Percentiles rank a stretch among this genome's conserved stretches.
Evolutionary conservation across 2,329 filamentous ascomycete genomes (phyloP).

Genomic region (Diaporthe capsici): DNA sequence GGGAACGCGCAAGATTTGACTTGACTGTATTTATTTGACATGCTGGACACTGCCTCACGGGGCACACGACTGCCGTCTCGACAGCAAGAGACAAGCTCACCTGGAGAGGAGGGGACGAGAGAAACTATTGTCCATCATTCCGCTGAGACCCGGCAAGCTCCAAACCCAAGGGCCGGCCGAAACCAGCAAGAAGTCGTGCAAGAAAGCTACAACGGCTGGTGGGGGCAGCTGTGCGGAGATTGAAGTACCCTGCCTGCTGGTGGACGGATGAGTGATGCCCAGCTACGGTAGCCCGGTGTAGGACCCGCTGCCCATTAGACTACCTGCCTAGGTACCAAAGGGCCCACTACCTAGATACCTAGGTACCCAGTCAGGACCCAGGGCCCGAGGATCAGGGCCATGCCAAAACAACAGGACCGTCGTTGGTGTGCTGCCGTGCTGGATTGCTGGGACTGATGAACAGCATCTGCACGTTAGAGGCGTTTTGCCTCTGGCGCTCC

Average conservation of each 20-base stretch:
- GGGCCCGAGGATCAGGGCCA: constrained; percentile 9
- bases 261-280: background rate
- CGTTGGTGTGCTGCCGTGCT: background rate
- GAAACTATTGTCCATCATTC: background rate
- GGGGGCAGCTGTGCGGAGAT: constrained; percentile 22
- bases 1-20: background rate
- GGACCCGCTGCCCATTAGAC: constrained; percentile 13
- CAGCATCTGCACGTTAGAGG: background rate
- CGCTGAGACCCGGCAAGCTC: constrained; percentile 17
- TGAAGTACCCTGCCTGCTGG: constrained; percentile 7
- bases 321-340: background rate
- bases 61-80: background rate
- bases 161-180: background rate
- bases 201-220: constrained; percentile 5
- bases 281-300: background rate
- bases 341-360: background rate
- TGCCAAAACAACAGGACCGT: constrained; percentile 10
- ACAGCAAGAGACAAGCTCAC: background rate
- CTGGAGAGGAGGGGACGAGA: background rate
- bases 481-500: constrained; percentile 24
- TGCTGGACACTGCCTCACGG: constrained; percentile 11
- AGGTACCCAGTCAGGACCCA: background rate
- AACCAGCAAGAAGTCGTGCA: background rate
- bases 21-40: background rate
- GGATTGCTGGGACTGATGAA: background rate